Base-by-base conservation (phyloP, 352 stramenopile species). In the Plasmopara muralis region DNA sequence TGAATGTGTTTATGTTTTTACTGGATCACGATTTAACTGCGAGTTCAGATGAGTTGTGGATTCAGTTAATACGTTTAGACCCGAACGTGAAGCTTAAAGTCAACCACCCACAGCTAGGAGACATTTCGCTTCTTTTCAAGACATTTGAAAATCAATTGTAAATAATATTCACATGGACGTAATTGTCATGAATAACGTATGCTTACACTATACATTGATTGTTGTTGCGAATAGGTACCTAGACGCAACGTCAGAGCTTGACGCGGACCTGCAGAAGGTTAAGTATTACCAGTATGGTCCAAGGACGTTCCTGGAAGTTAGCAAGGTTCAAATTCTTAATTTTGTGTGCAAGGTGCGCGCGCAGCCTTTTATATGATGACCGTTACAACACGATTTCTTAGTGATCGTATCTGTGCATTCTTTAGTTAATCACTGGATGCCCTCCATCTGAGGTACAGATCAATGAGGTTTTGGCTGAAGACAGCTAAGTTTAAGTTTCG, bases 241-340 rank as follows among this genome's bases (percentile, higher is more conserved):
- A 44, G 61, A 69, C 13, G 48, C 66, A n/a, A 80, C 62, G n/a
- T 77, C 70, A 12, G 80, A 93, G 55, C 51, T 93, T 42, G 77
- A 93, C 60, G 47, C 50, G 9, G 83, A 93, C 38, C 43, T 79
- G 31, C 91, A 93, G 54, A 89, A 88, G 48, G 64, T 89, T 51
- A 83, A 81, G 53, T 81, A 84, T 45, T 89, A 79, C 42, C 59
- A 64, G 37, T 93, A 87, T 52, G 83, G 80, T 5, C 51, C 78
- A 10, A 74, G 83, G 5, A 74, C 83, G 34, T 56, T 78, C 20
- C 58, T 86, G 34, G 83, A 93, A 74, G 75, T 93, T n/a, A 70
- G 80, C 64, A 91, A 93, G 50, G 63, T 84, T 31, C 78, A 89
- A 60, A 91, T 93, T 54, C 69, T 93, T 37, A 88, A 89, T 54